Evolutionary conservation across 495 filamentous ascomycete genomes (phyloP).

Genomic region (Penicillium nucicola): DNA sequence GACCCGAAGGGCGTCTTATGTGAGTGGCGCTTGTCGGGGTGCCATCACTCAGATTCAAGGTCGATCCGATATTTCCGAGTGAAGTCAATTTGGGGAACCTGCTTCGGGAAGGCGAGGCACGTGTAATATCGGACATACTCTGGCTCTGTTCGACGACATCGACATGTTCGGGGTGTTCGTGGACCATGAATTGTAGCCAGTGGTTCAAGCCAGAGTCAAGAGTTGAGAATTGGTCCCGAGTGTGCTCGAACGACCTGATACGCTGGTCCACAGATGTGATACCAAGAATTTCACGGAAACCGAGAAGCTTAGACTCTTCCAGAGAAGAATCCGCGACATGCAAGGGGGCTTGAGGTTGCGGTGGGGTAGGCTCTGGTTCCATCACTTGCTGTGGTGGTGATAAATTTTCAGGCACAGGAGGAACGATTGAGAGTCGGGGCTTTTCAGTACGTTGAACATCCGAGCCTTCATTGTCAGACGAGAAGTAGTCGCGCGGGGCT

Average conservation of each 20-base stretch:
- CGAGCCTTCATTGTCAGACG: conserved; percentile 10
- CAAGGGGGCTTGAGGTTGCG: background rate
- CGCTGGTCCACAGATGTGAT: conserved; percentile 59
- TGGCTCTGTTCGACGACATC: conserved; percentile 38
- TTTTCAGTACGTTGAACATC: conserved; percentile 10
- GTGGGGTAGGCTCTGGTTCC: conserved; percentile 1
- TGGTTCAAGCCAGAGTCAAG: conserved; percentile 70
- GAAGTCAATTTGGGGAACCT: conserved; percentile 47
- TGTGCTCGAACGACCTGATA: conserved; percentile 65
- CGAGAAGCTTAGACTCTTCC: conserved; percentile 40
- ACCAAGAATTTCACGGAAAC: conserved; percentile 71
- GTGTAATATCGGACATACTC: conserved; percentile 28
- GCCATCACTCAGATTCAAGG: conserved; percentile 37
- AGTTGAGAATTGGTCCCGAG: conserved; percentile 64
- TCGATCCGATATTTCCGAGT: conserved; percentile 28
- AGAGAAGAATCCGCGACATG: conserved; percentile 9
- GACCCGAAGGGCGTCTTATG: conserved; percentile 33
- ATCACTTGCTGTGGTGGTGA: conserved; percentile 19
- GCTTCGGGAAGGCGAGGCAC: conserved; percentile 33
- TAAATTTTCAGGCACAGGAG: conserved; percentile 14
- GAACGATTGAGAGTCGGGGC: conserved; percentile 25
- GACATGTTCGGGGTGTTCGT: conserved; percentile 50
- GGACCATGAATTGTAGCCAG: conserved; percentile 60
- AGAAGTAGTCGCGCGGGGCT: conserved; percentile 19
- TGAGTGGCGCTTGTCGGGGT: conserved; percentile 33